Evolutionary conservation across 345 rosid genomes (phyloP), one percentile per base, ranked within the genome.

Genomic region (Citrus unshiu): DNA sequence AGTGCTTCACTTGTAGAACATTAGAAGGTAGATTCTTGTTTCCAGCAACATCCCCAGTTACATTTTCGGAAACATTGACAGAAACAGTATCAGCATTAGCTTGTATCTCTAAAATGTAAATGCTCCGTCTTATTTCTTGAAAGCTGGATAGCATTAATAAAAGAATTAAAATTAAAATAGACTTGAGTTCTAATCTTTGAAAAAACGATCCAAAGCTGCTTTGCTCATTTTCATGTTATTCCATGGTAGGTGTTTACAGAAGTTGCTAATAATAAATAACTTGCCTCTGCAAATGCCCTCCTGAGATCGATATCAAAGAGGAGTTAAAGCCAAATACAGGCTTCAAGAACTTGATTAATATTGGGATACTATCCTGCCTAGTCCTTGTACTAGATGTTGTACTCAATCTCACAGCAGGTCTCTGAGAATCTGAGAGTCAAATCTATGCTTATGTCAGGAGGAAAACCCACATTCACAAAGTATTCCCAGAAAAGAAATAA

Each of bases 311-410:
- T 81, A 93, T 74, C 75, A 81, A 77, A 25, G 98, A 91, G n/a
- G 97, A 89, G 75, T 93, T 95, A 84, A 93, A 93, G 24, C 91
- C 93, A 76, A 91, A 91, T 27, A 93, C 95, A 21, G 98, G 98
- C 86, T 95, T 91, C 86, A 77, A 75, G 85, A 95, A 93, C 76
- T 89, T 91, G 34, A 95, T 88, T 40, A 84, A 87, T 62, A 92
- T 70, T 25, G 92, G 86, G 71, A 95, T 84, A 64, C 70, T 81
- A 80, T 86, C 88, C 73, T 88, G 84, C 83, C 82, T 89, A 58
- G 99, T 95, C 83, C 97, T 87, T 80, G 79, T 85, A 72, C 79
- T 85, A 80, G 90, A 85, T 72, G 93, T 88, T 68, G 98, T 88
- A 79, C 92, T 92, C 81, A 95, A 82, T 84, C 85, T 74, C 80